These are phyloP conservation scores for Leccinum disarticulatum DNA, from an alignment of 768 basidiomycete genomes.

Conservation along the genomic window DNA sequence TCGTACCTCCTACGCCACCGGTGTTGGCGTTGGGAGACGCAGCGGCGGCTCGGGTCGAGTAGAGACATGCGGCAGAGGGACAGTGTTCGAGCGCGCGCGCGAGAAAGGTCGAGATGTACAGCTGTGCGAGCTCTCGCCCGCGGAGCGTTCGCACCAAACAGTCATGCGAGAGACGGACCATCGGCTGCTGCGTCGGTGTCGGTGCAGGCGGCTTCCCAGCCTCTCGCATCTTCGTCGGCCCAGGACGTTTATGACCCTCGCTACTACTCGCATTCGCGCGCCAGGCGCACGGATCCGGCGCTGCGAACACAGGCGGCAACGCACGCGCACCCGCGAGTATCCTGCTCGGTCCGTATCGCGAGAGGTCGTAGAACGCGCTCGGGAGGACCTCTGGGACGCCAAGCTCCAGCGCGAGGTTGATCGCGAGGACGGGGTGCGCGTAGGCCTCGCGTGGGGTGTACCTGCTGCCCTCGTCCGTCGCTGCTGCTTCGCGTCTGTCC, in stretches of 20 bases:
- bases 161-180: slow-evolving; percentile 37
- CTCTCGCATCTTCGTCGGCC: not conserved
- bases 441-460: slow-evolving; percentile 60
- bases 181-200: slow-evolving; percentile 2
- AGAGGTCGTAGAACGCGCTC: slow-evolving; percentile 72
- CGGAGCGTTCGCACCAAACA: slow-evolving; percentile 47
- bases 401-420: slow-evolving; percentile 69
- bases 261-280: not conserved
- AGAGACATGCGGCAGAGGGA: slow-evolving; percentile 50
- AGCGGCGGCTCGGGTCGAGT: slow-evolving; percentile 30
- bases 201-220: not conserved
- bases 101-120: slow-evolving; percentile 62
- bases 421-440: slow-evolving; percentile 68
- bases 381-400: slow-evolving; percentile 57
- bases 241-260: no score
- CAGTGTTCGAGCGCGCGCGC: slow-evolving; percentile 48
- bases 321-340: slow-evolving; percentile 54
- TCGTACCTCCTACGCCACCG: not conserved
- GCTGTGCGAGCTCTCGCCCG: slow-evolving; percentile 66
- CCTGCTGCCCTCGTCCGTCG: slow-evolving; percentile 48
- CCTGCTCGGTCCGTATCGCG: slow-evolving; percentile 69
- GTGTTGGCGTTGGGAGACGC: not conserved
- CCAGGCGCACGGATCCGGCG: slow-evolving; percentile 19
- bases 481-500: slow-evolving; percentile 63
- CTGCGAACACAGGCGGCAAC: slow-evolving; percentile 32